Evolutionary conservation across 805 yeast genomes (phyloP), one percentile per base, ranked within the genome.

Genomic region (Metschnikowia santaceciliae): DNA sequence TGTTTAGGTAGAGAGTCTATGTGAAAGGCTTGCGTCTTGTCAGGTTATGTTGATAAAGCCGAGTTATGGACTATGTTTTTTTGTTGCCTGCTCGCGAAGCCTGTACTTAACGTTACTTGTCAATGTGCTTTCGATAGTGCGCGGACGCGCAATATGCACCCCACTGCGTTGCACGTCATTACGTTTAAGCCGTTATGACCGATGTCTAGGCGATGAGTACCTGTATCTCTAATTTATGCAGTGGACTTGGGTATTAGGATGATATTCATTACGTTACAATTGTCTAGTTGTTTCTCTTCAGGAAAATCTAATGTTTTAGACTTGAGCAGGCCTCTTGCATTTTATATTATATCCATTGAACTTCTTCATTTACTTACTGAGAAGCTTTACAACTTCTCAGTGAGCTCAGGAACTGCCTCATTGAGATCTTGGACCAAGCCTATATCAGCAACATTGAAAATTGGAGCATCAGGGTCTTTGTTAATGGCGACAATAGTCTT

Each of bases 391-490:
- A 89, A 67, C 72, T 90, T 90, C 55, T 80, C 76, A 43, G 96
- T 88, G 58, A 92, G 76, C 72, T 94, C 96, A n/a, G 99, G 98
- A 42, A 92, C 82, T 39, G 85, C 80, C 59, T 87, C 88, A 59
- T 84, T 88, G 55, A 91, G 74, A 61, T 94, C 99, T 20, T 94
- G 97, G 44, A 89, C 94, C 49, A 94, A 72, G 4, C 96, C 95
- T 53, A 85, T 74, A 69, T 94, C 98, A 15, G 98, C 94, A 47
- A 86, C 82, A 60, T 87, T 89, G 77, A 90, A 91, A 46, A 92
- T 90, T 2, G 99, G 95, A 8, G 96, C 90, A 54, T 92, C 97
- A 50, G 87, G 88, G 68, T 91, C 97, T 71, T 89, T 92, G 72
- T 92, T 92, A 54, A 92, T 88, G 37, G 97, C 96, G 32, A 90